Conservation (phyloP, 768 basidiomycete species). For the Leccinum olivaceopallidum region DNA sequence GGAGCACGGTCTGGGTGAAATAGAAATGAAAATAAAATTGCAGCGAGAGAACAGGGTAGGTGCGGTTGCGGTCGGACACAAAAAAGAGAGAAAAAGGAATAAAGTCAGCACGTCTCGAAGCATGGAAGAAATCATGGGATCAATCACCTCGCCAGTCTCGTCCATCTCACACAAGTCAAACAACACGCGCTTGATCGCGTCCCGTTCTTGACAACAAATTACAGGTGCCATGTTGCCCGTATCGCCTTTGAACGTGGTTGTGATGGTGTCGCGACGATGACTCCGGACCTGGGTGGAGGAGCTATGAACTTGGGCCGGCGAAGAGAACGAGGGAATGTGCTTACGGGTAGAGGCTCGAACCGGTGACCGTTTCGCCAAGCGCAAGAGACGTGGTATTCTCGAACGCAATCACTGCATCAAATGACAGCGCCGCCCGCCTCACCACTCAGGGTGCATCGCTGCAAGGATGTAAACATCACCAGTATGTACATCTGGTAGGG, state of each 20-base stretch:
- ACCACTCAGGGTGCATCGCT: conserved; percentile 80
- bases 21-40: background rate
- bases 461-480: conserved; percentile 15
- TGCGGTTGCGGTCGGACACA: background rate
- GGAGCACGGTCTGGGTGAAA: conserved; percentile 72
- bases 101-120: conserved; percentile 9
- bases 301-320: background rate
- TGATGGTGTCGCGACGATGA: conserved; percentile 65
- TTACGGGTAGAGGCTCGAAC: conserved; percentile 85
- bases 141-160: conserved; percentile 76
- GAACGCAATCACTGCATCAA: conserved; percentile 78
- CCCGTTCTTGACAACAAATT: conserved; percentile 79
- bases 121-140: background rate
- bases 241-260: conserved; percentile 75
- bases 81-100: background rate
- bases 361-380: conserved; percentile 86
- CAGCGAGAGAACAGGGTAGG: background rate
- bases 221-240: conserved; percentile 78
- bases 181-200: conserved; percentile 60
- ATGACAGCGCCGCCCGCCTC: conserved; percentile 76
- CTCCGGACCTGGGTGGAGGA: conserved; percentile 62
- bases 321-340: conserved; percentile 23
- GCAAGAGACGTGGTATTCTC: conserved; percentile 85
- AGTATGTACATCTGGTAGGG: background rate
- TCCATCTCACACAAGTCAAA: conserved; percentile 87